Conservation (phyloP, 31 red algal species). For the Porphyra umbilicalis region DNA sequence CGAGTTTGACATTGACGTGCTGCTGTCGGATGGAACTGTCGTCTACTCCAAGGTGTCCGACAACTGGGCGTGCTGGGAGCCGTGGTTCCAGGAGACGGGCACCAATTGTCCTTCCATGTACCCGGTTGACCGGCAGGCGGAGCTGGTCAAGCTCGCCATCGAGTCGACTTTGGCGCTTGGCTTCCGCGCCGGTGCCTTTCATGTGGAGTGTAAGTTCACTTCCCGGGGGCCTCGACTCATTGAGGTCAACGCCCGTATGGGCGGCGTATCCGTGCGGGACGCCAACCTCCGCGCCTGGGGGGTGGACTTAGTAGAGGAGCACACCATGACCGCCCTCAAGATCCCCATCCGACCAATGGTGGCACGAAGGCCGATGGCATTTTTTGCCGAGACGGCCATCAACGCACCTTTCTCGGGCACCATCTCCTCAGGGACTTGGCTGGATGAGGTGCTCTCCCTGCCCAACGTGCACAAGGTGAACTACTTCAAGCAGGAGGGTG, state of each 20-base stretch:
- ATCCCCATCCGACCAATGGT: slow-evolving; percentile 79
- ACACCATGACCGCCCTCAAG: slow-evolving; percentile 67
- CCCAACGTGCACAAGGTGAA: slow-evolving; percentile 27
- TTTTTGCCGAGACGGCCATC: slow-evolving; percentile 66
- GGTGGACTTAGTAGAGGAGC: slow-evolving; percentile 95
- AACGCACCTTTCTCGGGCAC: slow-evolving; percentile 86
- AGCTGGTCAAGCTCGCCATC: slow-evolving; percentile 57
- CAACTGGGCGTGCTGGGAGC: slow-evolving; percentile 92
- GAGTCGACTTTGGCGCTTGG: slow-evolving; percentile 72
- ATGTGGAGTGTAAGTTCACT: slow-evolving; percentile 94
- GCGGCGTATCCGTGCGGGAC: slow-evolving; percentile 85
- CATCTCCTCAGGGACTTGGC: slow-evolving; percentile 53
- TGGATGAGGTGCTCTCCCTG: slow-evolving; percentile 25
- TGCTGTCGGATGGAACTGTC: slow-evolving; percentile 67
- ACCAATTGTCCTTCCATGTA: slow-evolving; percentile 87
- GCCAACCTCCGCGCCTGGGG: slow-evolving; percentile 81
- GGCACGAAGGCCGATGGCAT: slow-evolving; percentile 24
- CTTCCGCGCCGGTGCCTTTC: slow-evolving; percentile 76
- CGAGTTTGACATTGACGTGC: slow-evolving; percentile 91
- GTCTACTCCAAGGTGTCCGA: slow-evolving; percentile 86
- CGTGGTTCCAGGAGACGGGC: slow-evolving; percentile 95
- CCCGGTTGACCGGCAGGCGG: slow-evolving; percentile 36
- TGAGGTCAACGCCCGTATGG: slow-evolving; percentile 98
- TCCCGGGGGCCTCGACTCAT: slow-evolving; percentile 77
- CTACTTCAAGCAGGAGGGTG: slow-evolving; percentile 73